Percentiles rank a stretch among this genome's conserved stretches.
These are phyloP conservation scores for Paracorniculantispora psalliotae DNA, from an alignment of 2,329 filamentous ascomycete species.

Conservation along the genomic window DNA sequence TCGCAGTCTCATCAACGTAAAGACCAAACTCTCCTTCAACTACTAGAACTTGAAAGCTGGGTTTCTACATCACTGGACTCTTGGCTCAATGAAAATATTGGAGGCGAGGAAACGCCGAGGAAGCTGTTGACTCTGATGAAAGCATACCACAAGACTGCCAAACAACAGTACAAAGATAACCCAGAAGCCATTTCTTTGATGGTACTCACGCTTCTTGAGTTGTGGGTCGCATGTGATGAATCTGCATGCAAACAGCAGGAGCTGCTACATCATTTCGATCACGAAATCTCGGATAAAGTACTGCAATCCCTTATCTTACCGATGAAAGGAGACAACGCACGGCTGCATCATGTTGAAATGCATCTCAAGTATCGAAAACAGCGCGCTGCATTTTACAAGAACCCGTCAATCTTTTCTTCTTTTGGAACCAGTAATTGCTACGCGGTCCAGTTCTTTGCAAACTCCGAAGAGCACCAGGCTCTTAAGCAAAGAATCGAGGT, in stretches of 20 bases:
- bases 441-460: not conserved
- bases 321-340: constrained; percentile 37
- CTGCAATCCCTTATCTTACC: constrained; percentile 43
- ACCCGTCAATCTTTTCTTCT: not conserved
- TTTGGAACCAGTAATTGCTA: not conserved
- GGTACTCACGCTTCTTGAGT: constrained; percentile 49
- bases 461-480: not conserved
- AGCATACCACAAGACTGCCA: constrained; percentile 29
- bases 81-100: constrained; percentile 31
- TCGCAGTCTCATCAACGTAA: no score
- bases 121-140: constrained; percentile 25
- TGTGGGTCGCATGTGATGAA: constrained; percentile 55
- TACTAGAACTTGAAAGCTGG: constrained; percentile 45
- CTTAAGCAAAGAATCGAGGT: not conserved
- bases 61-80: constrained; percentile 31
- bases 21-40: not conserved
- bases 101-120: constrained; percentile 21
- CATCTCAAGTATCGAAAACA: constrained; percentile 32
- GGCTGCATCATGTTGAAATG: constrained; percentile 38
- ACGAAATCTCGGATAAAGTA: constrained; percentile 33
- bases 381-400: not conserved
- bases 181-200: constrained; percentile 47
- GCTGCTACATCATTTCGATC: constrained; percentile 42
- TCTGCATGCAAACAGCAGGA: constrained; percentile 32
- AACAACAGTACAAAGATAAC: constrained; percentile 29